phyloP scores from a whole-genome alignment of 306 rosid genomes.

The Rosa multiflora region DNA sequence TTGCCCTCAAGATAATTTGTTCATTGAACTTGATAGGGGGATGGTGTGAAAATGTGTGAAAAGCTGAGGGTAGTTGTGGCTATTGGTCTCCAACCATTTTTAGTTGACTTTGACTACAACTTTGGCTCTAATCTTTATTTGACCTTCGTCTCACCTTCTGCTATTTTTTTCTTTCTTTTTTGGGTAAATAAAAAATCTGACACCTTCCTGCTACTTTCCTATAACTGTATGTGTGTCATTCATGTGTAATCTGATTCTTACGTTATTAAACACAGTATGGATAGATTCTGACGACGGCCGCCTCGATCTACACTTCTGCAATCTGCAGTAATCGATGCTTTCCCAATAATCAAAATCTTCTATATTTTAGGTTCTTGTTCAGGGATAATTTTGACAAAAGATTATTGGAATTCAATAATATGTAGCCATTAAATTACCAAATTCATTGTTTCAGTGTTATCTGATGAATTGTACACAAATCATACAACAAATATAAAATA shows the following conservation, averaged over 20 bases:
- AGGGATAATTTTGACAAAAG: no score
- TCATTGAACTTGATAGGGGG: not conserved
- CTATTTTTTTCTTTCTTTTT: no score
- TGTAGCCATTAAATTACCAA: no score
- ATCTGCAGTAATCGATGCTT: not conserved
- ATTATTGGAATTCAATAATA: no score
- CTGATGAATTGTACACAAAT: no score
- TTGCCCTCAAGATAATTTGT: no score
- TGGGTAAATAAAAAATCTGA: not conserved
- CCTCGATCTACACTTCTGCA: not conserved
- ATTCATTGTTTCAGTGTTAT: no score
- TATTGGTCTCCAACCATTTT: not conserved
- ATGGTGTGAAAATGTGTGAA: not conserved
- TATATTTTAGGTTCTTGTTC: no score
- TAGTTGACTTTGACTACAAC: conserved; percentile 18
- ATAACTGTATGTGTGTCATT: not conserved
- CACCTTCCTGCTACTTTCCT: not conserved
- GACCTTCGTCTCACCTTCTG: not conserved
- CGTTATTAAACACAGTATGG: not conserved
- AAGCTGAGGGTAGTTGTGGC: not conserved
- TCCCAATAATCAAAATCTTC: not conserved
- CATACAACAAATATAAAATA: no score
- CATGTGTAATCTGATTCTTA: not conserved
- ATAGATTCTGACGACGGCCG: not conserved
- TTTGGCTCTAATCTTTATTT: not conserved